phyloP scores from a whole-genome alignment of 306 rosid species.

The Vigna hirtella region DNA sequence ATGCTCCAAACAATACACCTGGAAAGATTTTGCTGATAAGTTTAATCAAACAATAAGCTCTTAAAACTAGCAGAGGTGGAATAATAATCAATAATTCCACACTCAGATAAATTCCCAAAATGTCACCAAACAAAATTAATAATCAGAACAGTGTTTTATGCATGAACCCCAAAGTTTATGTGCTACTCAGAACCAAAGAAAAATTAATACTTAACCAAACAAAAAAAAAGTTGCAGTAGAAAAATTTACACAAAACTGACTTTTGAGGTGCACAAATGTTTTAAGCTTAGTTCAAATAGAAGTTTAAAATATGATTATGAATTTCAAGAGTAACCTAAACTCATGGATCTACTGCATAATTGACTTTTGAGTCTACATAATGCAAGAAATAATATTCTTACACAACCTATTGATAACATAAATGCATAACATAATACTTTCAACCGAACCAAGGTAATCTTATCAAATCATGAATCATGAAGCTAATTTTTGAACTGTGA shows the following conservation, averaged over 20 bases:
- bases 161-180: conserved; percentile 2
- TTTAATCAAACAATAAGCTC: neutral
- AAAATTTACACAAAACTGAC: neutral
- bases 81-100: conserved; percentile 2
- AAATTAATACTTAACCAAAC: conserved; percentile 30
- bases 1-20: conserved; percentile 84
- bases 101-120: neutral
- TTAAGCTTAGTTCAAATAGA: neutral
- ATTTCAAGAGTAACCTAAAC: neutral
- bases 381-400: no score
- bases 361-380: neutral
- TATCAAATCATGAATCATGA: no score
- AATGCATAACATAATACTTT: neutral
- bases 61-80: neutral
- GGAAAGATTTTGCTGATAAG: conserved; percentile 24
- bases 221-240: conserved; percentile 22
- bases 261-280: neutral
- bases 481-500: no score
- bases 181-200: neutral
- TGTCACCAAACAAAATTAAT: neutral
- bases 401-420: neutral
- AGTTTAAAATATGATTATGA: neutral
- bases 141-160: neutral
- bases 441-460: neutral
- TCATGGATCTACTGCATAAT: neutral